Evolutionary conservation across 805 yeast genomes (phyloP).

Genomic region (Candida pseudofarinosa): DNA sequence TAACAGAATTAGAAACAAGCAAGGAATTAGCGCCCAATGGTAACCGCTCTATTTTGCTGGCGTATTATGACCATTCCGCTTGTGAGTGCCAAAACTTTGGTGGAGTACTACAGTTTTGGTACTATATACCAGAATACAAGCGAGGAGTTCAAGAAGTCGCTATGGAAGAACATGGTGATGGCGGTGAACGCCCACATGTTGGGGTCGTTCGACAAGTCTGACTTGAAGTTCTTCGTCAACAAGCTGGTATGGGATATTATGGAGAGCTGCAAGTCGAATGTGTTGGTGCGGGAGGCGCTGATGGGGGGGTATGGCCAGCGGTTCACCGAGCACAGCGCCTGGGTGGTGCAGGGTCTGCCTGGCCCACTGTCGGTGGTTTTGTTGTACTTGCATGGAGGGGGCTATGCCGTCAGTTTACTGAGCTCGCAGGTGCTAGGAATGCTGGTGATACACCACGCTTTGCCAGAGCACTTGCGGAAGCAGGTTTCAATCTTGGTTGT

Average conservation of each 20-base stretch:
- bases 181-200: constrained; percentile 24
- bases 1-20: no score
- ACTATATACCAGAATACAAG: constrained; percentile 25
- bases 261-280: neutral
- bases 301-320: constrained; percentile 3
- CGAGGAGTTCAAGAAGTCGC: constrained; percentile 23
- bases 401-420: constrained; percentile 18
- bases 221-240: constrained; percentile 18
- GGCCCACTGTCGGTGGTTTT: constrained; percentile 13
- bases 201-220: constrained; percentile 16
- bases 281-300: neutral
- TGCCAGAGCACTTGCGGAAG: constrained; percentile 12
- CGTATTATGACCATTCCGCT: constrained; percentile 22
- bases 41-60: neutral
- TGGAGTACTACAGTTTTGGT: constrained; percentile 30
- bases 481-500: constrained; percentile 16
- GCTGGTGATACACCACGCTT: constrained; percentile 17
- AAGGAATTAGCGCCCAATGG: no score
- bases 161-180: constrained; percentile 26
- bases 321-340: constrained; percentile 5
- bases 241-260: constrained; percentile 6
- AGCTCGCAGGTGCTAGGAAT: constrained; percentile 22
- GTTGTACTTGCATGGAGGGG: constrained; percentile 25
- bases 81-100: constrained; percentile 14
- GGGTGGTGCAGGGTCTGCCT: constrained; percentile 5